Conservation (phyloP, 768 basidiomycete genomes). For the Mycena indigotica region DNA sequence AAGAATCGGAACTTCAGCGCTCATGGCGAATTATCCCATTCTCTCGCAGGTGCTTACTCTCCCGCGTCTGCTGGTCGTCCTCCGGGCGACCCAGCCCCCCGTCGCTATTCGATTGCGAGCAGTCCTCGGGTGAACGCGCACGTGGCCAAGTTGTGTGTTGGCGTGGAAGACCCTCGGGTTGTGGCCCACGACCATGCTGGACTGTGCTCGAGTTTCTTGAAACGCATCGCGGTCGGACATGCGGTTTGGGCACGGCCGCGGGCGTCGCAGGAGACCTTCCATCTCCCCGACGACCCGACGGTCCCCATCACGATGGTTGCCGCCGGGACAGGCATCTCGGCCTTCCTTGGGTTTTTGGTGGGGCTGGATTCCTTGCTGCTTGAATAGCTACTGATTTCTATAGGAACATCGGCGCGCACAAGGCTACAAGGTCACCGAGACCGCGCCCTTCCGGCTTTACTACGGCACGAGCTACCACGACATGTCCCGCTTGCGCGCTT, state of each 20-base stretch:
- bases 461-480: constrained; percentile 18
- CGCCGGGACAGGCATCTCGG: constrained; percentile 12
- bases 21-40: constrained; percentile 8
- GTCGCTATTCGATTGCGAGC: constrained; percentile 17
- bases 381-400: not conserved
- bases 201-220: constrained; percentile 16
- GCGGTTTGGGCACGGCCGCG: constrained; percentile 11
- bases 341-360: constrained; percentile 20
- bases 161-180: constrained; percentile 12
- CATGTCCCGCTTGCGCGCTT: constrained; percentile 10
- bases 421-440: constrained; percentile 10
- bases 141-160: constrained; percentile 12
- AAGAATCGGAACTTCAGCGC: constrained; percentile 13
- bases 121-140: constrained; percentile 12
- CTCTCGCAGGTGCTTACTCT: constrained; percentile 12
- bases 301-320: constrained; percentile 17
- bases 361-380: not conserved
- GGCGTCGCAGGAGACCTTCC: constrained; percentile 12
- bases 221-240: constrained; percentile 6
- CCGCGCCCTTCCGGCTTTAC: constrained; percentile 13
- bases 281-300: constrained; percentile 14
- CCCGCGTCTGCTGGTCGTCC: constrained; percentile 5
- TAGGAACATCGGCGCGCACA: constrained; percentile 20
- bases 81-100: constrained; percentile 17
- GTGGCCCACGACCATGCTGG: constrained; percentile 4